Conservation (phyloP, 495 filamentous ascomycete genomes). For the Aspergillus funiculosus region DNA sequence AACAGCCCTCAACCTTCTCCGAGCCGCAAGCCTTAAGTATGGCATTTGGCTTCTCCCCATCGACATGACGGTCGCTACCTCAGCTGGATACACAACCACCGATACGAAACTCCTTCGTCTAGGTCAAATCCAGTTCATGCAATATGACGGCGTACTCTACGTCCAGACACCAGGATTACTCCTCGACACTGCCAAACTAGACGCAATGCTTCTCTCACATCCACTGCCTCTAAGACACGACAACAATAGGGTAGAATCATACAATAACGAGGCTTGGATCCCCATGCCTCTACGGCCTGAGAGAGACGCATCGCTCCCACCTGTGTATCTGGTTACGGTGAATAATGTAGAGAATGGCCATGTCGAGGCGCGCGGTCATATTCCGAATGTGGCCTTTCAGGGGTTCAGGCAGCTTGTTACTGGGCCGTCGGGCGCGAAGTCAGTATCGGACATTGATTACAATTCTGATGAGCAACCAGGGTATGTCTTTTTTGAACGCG, state of each 20-base stretch:
- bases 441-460: constrained; percentile 8
- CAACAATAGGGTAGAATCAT: constrained; percentile 34
- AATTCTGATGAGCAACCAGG: constrained; percentile 25
- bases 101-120: constrained; percentile 40
- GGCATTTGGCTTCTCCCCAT: constrained; percentile 45
- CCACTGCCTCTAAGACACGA: constrained; percentile 36
- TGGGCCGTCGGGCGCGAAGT: constrained; percentile 22
- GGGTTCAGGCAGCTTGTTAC: constrained; percentile 35
- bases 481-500: constrained; percentile 41
- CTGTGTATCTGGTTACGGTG: constrained; percentile 41
- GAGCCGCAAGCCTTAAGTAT: constrained; percentile 37
- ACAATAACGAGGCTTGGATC: constrained; percentile 42
- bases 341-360: constrained; percentile 33
- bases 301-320: constrained; percentile 31
- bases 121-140: constrained; percentile 45
- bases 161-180: constrained; percentile 38
- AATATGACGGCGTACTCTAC: constrained; percentile 43
- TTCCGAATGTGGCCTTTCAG: constrained; percentile 34
- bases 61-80: constrained; percentile 36
- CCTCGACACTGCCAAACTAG: constrained; percentile 35
- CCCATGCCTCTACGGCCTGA: constrained; percentile 37
- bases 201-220: constrained; percentile 33
- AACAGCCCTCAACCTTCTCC: constrained; percentile 32
- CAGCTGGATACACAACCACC: constrained; percentile 32
- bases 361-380: constrained; percentile 40